Evolutionary conservation across 805 yeast species (phyloP).

Genomic region (Maudiozyma barnettii): DNA sequence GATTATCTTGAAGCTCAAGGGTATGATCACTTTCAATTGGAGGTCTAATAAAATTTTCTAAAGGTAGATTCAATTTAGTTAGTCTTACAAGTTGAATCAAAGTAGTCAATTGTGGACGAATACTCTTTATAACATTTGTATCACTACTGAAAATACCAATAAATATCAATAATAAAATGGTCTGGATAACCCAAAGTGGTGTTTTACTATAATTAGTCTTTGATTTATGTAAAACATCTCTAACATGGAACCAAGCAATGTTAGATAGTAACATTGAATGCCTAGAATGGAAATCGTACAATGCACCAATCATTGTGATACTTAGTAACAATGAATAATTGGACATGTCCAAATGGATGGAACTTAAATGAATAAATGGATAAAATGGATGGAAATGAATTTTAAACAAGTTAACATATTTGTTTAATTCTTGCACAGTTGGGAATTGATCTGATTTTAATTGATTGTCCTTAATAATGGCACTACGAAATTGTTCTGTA

Average conservation of each 20-base stretch:
- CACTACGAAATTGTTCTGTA: conserved; percentile 41
- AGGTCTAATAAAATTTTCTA: conserved; percentile 37
- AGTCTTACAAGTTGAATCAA: conserved; percentile 69
- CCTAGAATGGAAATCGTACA: conserved; percentile 69
- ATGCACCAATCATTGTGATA: conserved; percentile 82
- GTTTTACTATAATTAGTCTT: conserved; percentile 42
- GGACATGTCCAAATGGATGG: conserved; percentile 40
- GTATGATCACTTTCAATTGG: conserved; percentile 36
- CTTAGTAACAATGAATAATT: conserved; percentile 62
- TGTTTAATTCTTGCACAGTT: conserved; percentile 62
- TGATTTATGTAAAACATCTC: conserved; percentile 50
- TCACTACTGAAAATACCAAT: conserved; percentile 73
- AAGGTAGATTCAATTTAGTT: conserved; percentile 55
- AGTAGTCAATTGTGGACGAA: conserved; percentile 72
- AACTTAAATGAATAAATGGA: conserved; percentile 54
- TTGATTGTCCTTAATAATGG: conserved; percentile 46
- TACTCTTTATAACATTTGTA: conserved; percentile 60
- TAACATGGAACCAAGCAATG: conserved; percentile 58
- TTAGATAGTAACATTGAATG: conserved; percentile 66
- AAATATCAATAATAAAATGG: conserved; percentile 69
- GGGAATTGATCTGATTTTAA: conserved; percentile 59
- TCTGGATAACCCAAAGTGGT: conserved; percentile 82
- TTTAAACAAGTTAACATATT: conserved; percentile 64
- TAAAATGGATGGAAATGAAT: conserved; percentile 72
- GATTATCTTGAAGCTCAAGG: conserved; percentile 37